Conservation (phyloP, 345 rosid genomes). For the Capsella bursapastoris region DNA sequence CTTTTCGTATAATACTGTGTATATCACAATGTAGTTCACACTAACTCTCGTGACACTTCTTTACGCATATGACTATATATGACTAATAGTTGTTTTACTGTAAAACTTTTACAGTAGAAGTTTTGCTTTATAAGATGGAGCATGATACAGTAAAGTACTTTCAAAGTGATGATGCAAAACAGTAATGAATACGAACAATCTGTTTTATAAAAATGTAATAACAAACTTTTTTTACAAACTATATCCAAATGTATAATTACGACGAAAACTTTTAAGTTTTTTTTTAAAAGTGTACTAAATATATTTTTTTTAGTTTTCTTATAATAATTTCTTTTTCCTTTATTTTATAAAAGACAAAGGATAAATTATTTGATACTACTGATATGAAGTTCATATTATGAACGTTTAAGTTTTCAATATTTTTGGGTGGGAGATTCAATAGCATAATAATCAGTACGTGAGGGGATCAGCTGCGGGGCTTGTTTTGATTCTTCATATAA, state of each 20-base stretch:
- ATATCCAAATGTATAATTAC: neutral
- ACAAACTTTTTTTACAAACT: neutral
- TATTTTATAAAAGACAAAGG: neutral
- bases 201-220: neutral
- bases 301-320: too few species aligned
- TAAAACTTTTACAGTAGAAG: neutral
- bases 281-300: neutral
- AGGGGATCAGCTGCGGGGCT: conserved; percentile 2
- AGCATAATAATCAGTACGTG: neutral
- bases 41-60: neutral
- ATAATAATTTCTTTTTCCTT: too few species aligned
- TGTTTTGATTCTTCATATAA: conserved; percentile 8
- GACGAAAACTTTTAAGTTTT: neutral
- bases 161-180: neutral
- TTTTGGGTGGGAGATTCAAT: conserved; percentile 30
- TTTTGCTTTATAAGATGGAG: neutral
- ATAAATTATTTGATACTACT: neutral
- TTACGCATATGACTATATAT: neutral
- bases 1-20: neutral
- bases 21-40: conserved; percentile 1
- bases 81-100: too few species aligned
- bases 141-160: neutral
- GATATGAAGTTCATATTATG: neutral
- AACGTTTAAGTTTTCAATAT: neutral
- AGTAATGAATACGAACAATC: neutral